Conservation (phyloP, 306 rosid species). For the Fagus crenata region DNA sequence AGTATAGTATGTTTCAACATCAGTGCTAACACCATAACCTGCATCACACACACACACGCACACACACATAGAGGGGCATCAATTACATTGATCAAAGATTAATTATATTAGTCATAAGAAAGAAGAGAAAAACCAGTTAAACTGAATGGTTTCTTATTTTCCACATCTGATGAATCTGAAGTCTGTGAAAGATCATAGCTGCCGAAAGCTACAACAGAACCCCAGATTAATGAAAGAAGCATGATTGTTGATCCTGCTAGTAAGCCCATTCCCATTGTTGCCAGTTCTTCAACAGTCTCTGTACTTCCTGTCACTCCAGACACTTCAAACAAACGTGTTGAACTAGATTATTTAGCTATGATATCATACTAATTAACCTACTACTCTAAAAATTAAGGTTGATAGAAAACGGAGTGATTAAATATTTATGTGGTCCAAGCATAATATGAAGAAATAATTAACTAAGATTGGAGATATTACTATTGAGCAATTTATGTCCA, state of each 20-base stretch:
- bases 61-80: neutral
- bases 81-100: too few relatives aligned
- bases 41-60: neutral
- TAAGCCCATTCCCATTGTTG: conserved; percentile 33
- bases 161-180: conserved; percentile 14
- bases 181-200: conserved; percentile 32
- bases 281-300: conserved; percentile 9
- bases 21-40: conserved; percentile 40
- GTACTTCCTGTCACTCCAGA: conserved; percentile 33
- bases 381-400: too few relatives aligned
- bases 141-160: conserved; percentile 19
- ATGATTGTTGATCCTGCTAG: conserved; percentile 39
- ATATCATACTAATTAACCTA: neutral
- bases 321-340: conserved; percentile 14
- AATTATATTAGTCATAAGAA: neutral
- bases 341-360: neutral
- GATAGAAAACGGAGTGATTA: too few relatives aligned
- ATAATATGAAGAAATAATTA: neutral
- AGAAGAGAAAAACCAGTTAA: conserved; percentile 20
- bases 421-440: neutral
- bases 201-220: conserved; percentile 37
- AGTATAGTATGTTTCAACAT: conserved; percentile 26
- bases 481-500: neutral
- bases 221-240: conserved; percentile 41
- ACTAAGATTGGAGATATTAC: neutral